A percentile compares a stretch with the other conserved stretches of the same genome.
These are phyloP conservation scores for Pseudogymnoascus sp. DNA, from an alignment of 2,329 filamentous ascomycete genomes.

Conservation along the genomic window DNA sequence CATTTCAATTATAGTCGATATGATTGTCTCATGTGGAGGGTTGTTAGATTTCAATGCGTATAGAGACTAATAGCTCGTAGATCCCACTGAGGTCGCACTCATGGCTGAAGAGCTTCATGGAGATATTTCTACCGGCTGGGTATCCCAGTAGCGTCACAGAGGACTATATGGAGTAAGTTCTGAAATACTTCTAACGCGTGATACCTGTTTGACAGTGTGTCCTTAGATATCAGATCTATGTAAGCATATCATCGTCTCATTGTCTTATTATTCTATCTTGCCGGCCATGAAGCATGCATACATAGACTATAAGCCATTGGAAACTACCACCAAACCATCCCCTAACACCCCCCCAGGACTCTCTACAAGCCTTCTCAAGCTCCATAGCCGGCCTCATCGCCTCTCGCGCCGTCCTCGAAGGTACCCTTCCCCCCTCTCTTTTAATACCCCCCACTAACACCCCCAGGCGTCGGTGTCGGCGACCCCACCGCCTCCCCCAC, in stretches of 20 bases:
- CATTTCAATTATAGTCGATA: not conserved
- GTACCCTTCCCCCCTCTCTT: constrained; percentile 28
- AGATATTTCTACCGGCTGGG: constrained; percentile 60
- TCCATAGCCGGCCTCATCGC: constrained; percentile 58
- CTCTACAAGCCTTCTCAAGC: constrained; percentile 58
- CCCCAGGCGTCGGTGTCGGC: constrained; percentile 57
- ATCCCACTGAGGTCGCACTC: not conserved
- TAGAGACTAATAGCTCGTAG: not conserved
- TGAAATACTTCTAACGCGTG: constrained; percentile 8
- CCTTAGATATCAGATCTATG: constrained; percentile 60
- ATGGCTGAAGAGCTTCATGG: constrained; percentile 33
- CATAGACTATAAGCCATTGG: not conserved
- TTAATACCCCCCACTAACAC: constrained; percentile 7
- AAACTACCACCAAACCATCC: not conserved
- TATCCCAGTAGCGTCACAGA: constrained; percentile 65
- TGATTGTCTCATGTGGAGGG: not conserved
- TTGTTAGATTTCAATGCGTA: not conserved
- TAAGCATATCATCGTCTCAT: constrained; percentile 30
- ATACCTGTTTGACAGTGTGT: constrained; percentile 8
- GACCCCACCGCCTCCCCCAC: constrained; percentile 59
- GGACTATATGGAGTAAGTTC: constrained; percentile 57
- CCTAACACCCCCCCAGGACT: constrained; percentile 37
- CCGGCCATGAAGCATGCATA: not conserved
- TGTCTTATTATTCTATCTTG: not conserved
- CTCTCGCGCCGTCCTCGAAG: constrained; percentile 61